Evolutionary conservation across 345 rosid genomes (phyloP).

Genomic region (Corchorus olitorius): DNA sequence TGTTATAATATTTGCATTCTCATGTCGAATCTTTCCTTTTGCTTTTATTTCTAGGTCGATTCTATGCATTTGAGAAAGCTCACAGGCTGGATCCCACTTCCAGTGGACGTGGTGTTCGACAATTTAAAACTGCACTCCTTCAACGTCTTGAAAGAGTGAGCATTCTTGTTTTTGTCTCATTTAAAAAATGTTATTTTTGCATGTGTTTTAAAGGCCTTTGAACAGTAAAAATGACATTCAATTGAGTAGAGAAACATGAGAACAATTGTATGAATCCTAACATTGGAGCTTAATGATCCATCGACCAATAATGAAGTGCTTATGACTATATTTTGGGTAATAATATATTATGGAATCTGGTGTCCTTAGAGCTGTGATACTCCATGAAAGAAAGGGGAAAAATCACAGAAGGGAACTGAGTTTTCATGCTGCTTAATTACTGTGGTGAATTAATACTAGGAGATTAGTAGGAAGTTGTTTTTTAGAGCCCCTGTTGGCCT

Average conservation of each 20-base stretch:
- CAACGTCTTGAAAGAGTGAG: constrained; percentile 97
- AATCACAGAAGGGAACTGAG: neutral
- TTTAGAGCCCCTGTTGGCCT: neutral
- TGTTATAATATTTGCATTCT: neutral
- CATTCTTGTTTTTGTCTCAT: neutral
- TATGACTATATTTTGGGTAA: neutral
- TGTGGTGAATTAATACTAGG: neutral
- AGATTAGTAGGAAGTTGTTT: neutral
- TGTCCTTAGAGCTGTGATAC: neutral
- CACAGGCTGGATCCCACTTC: constrained; percentile 96
- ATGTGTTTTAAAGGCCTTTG: neutral
- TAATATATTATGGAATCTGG: neutral
- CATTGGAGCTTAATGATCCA: neutral
- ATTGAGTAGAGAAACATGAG: neutral
- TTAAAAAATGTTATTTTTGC: neutral
- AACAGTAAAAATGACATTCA: neutral
- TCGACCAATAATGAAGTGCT: too few relatives aligned
- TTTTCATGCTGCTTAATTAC: neutral
- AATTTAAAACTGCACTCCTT: constrained; percentile 96
- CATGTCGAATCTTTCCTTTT: neutral
- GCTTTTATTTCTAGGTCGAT: constrained; percentile 65
- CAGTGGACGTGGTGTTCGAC: constrained; percentile 98
- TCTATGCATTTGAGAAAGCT: constrained; percentile 97
- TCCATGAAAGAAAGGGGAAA: neutral
- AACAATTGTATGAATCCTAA: neutral